Evolutionary conservation across 2,329 filamentous ascomycete species (phyloP), one percentile per base, ranked within the genome.

Genomic region (Exophiala bonariae): DNA sequence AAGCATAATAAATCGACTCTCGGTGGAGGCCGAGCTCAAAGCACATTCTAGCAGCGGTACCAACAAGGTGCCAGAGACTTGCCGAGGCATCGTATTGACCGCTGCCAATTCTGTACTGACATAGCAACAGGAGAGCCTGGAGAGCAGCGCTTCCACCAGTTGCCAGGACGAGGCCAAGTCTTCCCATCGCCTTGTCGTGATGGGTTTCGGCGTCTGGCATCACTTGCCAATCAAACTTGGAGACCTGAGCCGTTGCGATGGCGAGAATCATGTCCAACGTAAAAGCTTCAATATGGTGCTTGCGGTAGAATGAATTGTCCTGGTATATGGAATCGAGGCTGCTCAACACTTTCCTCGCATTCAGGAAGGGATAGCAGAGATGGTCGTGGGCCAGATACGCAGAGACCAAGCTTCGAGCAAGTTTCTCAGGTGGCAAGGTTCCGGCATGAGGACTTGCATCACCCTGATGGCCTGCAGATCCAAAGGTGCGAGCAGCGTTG

Each of bases 61-160:
- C 69, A 10, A 74, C 69, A 2, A 73, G 61, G 50, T 74, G 71
- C 71, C 72, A 75, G 20, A 75, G 65, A 42, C 69, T 72, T 1
- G 65, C 63, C 0, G 65, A 66, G 1, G 63, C 64, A 20, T 70
- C 64, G 16, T 66, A 67, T 0, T 68, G 66, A 0, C 68, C 69
- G 2, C 65, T 72, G 0, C 67, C 65, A 55, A 72, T 66, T 3
- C 70, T 60, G 49, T 72, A 74, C 38, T 74, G 70, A 13, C 70
- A 72, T 2, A 75, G 59, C 4, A 75, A 49, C 0, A 75, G 49
- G 22, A 75, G 58, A 1, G 69, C 71, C 50, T 74, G 72, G 5
- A 74, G 43, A 1, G 66, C 62, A 37, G 64, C 57, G 3, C 71
- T 59, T 0, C 66, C 67, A 10, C 67, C 68, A 0, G 55, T 40